Percentiles rank a stretch among this genome's conserved stretches.
These are phyloP conservation scores for Taphrina flavorubra DNA, from an alignment of 1,139 yeast genomes.

Conservation along the genomic window DNA sequence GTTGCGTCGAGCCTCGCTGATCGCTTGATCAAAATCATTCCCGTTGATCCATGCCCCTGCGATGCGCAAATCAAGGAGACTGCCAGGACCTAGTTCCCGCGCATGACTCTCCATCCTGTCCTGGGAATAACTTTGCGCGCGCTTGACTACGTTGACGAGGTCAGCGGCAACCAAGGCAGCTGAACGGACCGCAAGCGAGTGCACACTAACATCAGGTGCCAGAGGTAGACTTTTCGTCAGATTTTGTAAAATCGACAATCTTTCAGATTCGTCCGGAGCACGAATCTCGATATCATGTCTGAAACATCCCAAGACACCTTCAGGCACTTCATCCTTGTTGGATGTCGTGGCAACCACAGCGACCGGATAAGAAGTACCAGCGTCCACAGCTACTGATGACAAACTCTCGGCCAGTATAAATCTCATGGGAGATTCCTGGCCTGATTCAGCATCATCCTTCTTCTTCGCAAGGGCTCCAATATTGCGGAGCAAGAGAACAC, in stretches of 20 bases:
- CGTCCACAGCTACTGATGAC: conserved; percentile 5
- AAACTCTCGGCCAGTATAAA: conserved; percentile 36
- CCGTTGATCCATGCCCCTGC: conserved; percentile 57
- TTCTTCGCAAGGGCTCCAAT: conserved; percentile 74
- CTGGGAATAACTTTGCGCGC: conserved; percentile 65
- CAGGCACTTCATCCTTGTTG: conserved; percentile 73
- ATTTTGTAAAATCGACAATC: conserved; percentile 63
- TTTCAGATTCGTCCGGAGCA: conserved; percentile 80
- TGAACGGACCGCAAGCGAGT: conserved; percentile 75
- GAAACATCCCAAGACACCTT: conserved; percentile 67
- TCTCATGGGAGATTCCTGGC: conserved; percentile 34
- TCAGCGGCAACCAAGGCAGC: conserved; percentile 94
- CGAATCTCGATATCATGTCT: conserved; percentile 77
- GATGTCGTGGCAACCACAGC: conserved; percentile 72
- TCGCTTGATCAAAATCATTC: conserved; percentile 72
- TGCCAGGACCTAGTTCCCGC: conserved; percentile 44
- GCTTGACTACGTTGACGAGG: conserved; percentile 69
- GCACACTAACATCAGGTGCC: conserved; percentile 63
- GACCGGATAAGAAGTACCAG: conserved; percentile 47
- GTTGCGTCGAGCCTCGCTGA: conserved; percentile 80
- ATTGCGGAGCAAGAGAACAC: conserved; percentile 69
- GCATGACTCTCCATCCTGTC: conserved; percentile 55
- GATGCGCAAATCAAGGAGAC: conserved; percentile 24
- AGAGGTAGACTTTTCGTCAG: conserved; percentile 47
- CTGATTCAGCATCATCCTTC: conserved; percentile 62